A percentile compares a stretch with the other conserved stretches of the same genome.
phyloP scores from a whole-genome alignment of 2,329 filamentous ascomycete species.

The Aspergillus ochraceoroseus region DNA sequence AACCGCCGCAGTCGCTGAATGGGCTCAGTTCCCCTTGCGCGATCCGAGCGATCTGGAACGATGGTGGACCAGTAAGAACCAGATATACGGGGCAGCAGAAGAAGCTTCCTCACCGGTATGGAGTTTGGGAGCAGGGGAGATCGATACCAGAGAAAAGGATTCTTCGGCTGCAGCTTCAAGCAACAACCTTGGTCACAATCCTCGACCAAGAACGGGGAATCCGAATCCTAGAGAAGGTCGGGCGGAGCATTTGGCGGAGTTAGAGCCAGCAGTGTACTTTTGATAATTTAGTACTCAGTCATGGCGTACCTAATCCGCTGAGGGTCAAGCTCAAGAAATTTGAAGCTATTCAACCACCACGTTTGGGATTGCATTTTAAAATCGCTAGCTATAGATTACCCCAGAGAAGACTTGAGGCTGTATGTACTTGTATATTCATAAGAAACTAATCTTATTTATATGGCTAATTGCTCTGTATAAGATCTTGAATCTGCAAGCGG shows the following conservation, averaged over 20 bases:
- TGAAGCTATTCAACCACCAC: no score
- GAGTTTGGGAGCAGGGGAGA: not conserved
- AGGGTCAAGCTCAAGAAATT: no score
- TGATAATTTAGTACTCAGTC: constrained; percentile 1
- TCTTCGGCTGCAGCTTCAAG: constrained; percentile 2
- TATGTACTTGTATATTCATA: no score
- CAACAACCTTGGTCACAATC: no score
- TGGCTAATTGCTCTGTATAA: no score
- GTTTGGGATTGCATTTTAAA: no score
- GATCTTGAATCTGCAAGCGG: no score
- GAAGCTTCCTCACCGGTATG: constrained; percentile 3
- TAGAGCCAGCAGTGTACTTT: constrained; percentile 11
- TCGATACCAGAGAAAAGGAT: not conserved
- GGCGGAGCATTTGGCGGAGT: constrained; percentile 8
- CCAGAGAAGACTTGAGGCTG: no score
- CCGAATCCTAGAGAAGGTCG: constrained; percentile 9
- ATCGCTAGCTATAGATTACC: no score
- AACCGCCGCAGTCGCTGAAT: constrained; percentile 8
- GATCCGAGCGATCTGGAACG: constrained; percentile 8
- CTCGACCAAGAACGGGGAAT: no score
- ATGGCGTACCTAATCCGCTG: not conserved
- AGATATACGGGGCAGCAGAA: constrained; percentile 4
- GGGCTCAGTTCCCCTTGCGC: constrained; percentile 5
- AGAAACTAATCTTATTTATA: no score
- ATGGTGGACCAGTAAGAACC: constrained; percentile 10